A percentile compares a stretch with the other conserved stretches of the same genome.
phyloP scores from a whole-genome alignment of 1,284 basidiomycete genomes.

The Cryptococcus wingfieldii region DNA sequence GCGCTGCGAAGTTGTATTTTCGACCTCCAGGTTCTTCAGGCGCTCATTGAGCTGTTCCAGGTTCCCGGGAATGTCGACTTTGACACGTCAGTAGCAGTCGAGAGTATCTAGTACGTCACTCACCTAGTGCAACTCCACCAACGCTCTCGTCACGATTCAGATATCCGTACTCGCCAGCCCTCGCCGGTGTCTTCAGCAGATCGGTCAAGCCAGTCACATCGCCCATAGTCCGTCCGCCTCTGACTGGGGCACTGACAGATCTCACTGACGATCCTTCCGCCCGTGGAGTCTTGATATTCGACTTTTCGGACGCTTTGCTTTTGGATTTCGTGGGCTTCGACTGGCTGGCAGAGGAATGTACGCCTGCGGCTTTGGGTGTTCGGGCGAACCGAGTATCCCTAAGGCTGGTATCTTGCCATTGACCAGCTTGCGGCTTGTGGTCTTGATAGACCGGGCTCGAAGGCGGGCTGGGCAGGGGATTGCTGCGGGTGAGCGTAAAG shows the following conservation, averaged over 20 bases:
- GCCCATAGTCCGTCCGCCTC: constrained; percentile 11
- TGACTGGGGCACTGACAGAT: constrained; percentile 16
- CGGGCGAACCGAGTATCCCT: too few species aligned
- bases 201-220: constrained; percentile 45
- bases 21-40: constrained; percentile 59
- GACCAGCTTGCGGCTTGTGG: too few species aligned
- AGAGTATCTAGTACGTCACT: constrained; percentile 5
- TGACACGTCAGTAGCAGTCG: background rate
- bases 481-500: constrained; percentile 30
- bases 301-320: too few species aligned
- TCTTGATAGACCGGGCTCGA: constrained; percentile 1
- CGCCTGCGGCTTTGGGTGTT: too few species aligned
- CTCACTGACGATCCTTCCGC: background rate
- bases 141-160: constrained; percentile 34
- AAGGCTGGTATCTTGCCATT: constrained; percentile 14
- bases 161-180: constrained; percentile 25
- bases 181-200: constrained; percentile 43
- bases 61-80: constrained; percentile 21
- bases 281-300: background rate
- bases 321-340: too few species aligned
- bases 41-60: constrained; percentile 35
- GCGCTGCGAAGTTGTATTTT: constrained; percentile 70
- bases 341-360: too few species aligned
- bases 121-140: constrained; percentile 23
- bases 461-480: constrained; percentile 35